Conservation (phyloP, 1,284 basidiomycete species). For the Athelia psychrophila region DNA sequence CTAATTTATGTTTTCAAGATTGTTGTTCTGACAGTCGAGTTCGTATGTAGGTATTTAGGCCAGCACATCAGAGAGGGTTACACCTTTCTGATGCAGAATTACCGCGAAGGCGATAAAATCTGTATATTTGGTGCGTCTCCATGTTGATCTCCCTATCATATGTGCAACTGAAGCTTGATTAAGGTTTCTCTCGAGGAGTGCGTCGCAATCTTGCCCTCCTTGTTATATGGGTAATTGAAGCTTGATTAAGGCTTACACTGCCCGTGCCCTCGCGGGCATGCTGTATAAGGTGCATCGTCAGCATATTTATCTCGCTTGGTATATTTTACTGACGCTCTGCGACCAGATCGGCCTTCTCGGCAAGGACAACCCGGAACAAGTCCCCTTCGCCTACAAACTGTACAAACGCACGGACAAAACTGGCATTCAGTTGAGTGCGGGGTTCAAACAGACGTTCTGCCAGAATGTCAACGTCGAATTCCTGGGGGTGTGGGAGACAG, state of each 20-base stretch:
- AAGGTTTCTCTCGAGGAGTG: constrained; percentile 72
- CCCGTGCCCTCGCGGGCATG: constrained; percentile 65
- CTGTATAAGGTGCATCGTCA: constrained; percentile 34
- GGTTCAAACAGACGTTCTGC: constrained; percentile 69
- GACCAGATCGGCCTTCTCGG: constrained; percentile 36
- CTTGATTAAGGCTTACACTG: constrained; percentile 30
- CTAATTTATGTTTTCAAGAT: not conserved
- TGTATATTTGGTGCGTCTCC: constrained; percentile 52
- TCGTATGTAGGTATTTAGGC: constrained; percentile 55
- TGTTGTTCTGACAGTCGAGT: not conserved
- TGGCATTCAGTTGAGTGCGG: constrained; percentile 35
- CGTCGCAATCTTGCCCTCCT: constrained; percentile 6
- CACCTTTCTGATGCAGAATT: constrained; percentile 68
- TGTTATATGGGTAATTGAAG: too few relatives aligned
- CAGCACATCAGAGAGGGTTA: constrained; percentile 65
- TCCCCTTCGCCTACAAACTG: constrained; percentile 45
- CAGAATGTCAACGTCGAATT: constrained; percentile 58
- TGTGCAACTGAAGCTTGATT: too few relatives aligned
- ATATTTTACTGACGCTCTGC: not conserved
- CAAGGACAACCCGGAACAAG: constrained; percentile 32
- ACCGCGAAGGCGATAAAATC: constrained; percentile 53
- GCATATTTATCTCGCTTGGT: not conserved
- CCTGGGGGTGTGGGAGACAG: constrained; percentile 70
- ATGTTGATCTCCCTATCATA: too few relatives aligned
- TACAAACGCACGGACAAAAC: constrained; percentile 26